Conservation (phyloP, 2,329 filamentous ascomycete genomes). For the Trichoderma lentiforme region DNA sequence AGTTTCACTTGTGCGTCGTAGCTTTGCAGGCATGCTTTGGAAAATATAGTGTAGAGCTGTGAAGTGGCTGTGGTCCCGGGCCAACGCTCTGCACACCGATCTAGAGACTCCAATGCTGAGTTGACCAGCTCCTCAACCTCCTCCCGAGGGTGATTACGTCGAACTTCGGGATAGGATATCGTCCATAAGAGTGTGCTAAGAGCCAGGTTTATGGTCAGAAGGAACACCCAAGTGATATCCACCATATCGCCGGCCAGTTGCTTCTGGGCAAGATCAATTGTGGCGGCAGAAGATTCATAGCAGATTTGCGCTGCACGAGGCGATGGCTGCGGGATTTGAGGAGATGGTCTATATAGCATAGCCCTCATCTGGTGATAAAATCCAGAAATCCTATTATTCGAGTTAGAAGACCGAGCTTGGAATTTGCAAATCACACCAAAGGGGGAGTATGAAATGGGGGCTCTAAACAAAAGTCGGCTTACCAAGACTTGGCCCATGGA, state of each 20-base stretch:
- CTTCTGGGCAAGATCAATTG: constrained; percentile 75
- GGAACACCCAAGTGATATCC: constrained; percentile 92
- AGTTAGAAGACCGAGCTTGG: neutral
- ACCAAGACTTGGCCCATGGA: constrained; percentile 76
- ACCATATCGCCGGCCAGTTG: constrained; percentile 74
- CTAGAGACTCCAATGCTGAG: constrained; percentile 73
- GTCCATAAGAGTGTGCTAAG: constrained; percentile 91
- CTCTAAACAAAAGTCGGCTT: constrained; percentile 32
- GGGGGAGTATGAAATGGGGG: too few species aligned
- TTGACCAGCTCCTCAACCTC: constrained; percentile 74
- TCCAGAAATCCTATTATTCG: constrained; percentile 52
- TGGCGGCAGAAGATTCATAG: constrained; percentile 76
- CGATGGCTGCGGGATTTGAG: constrained; percentile 84
- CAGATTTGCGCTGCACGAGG: constrained; percentile 74
- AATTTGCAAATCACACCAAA: neutral
- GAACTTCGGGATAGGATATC: constrained; percentile 80
- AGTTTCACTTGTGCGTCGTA: constrained; percentile 59
- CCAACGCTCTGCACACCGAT: constrained; percentile 81
- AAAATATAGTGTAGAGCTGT: constrained; percentile 81
- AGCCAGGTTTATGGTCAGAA: constrained; percentile 84
- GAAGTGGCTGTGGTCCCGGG: constrained; percentile 83
- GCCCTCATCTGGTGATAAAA: constrained; percentile 86
- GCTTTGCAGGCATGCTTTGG: constrained; percentile 80
- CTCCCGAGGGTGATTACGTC: constrained; percentile 66
- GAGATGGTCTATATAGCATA: constrained; percentile 84